A percentile compares a stretch with the other conserved stretches of the same genome.
phyloP scores from a whole-genome alignment of 2,329 filamentous ascomycete genomes.

The Talaromyces verruculosus region DNA sequence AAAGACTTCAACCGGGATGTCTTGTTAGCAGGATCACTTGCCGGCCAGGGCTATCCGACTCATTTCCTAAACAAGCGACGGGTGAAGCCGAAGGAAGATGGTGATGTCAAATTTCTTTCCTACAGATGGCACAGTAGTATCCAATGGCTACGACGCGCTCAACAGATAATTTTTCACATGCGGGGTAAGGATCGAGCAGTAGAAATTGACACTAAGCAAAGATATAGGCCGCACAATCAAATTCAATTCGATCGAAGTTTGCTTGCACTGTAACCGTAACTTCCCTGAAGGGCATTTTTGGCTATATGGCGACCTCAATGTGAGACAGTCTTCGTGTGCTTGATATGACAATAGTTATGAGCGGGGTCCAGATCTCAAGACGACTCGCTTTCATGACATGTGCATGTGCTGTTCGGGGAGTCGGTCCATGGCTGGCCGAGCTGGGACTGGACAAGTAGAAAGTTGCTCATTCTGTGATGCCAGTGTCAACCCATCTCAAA shows the following conservation, averaged over 20 bases:
- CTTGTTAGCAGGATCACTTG: background rate
- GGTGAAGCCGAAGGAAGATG: background rate
- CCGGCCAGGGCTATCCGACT: background rate
- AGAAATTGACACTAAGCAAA: background rate
- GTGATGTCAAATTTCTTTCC: background rate
- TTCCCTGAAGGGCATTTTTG: background rate
- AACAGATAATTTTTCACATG: background rate
- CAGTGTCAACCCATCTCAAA: background rate
- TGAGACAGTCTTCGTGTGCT: background rate
- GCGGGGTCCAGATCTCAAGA: background rate
- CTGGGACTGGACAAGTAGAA: background rate
- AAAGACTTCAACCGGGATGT: background rate
- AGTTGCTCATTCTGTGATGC: too few relatives aligned
- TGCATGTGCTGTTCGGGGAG: background rate
- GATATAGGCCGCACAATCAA: background rate
- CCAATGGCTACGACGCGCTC: background rate
- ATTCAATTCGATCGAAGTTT: background rate
- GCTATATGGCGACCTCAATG: background rate
- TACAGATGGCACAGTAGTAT: conserved; percentile 12
- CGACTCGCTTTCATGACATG: background rate
- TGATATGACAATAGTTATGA: background rate
- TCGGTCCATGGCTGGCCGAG: background rate
- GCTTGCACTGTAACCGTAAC: conserved; percentile 1
- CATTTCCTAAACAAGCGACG: background rate
- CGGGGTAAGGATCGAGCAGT: background rate